phyloP scores from a whole-genome alignment of 495 filamentous ascomycete genomes.

The Trichocladium antarcticum region DNA sequence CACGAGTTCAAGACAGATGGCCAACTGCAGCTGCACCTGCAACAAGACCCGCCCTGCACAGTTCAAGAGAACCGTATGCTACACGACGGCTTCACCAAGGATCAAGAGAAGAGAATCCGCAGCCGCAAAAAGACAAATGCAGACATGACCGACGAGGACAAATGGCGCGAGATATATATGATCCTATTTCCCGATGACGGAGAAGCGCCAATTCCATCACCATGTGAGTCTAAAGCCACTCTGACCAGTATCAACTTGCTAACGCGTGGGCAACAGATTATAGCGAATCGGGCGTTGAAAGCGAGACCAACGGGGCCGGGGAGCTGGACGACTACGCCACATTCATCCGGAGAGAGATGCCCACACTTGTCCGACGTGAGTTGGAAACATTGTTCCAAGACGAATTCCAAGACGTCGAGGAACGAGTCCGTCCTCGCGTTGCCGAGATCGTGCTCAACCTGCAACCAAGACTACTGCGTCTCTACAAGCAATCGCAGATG shows the following conservation, averaged over 20 bases:
- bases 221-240: constrained; percentile 22
- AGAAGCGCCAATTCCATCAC: constrained; percentile 24
- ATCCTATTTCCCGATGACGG: constrained; percentile 35
- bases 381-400: constrained; percentile 19
- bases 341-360: constrained; percentile 24
- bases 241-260: too few relatives aligned
- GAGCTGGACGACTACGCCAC: constrained; percentile 23
- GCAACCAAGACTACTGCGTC: constrained; percentile 16
- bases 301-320: constrained; percentile 10
- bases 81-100: constrained; percentile 22
- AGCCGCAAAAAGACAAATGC: constrained; percentile 31
- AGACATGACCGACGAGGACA: constrained; percentile 34
- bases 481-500: constrained; percentile 22
- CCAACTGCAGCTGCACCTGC: constrained; percentile 14
- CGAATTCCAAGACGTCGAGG: constrained; percentile 19
- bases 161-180: constrained; percentile 36
- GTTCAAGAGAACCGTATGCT: constrained; percentile 8
- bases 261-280: constrained; percentile 18
- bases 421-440: constrained; percentile 14
- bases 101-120: constrained; percentile 27
- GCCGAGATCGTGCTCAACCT: constrained; percentile 19
- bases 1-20: constrained; percentile 15
- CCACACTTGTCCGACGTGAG: constrained; percentile 21
- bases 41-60: constrained; percentile 21
- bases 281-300: constrained; percentile 19